Percentiles rank a stretch among this genome's conserved stretches.
Conservation (phyloP, 129 eudicot genomes). For the Escallonia herrerae region DNA sequence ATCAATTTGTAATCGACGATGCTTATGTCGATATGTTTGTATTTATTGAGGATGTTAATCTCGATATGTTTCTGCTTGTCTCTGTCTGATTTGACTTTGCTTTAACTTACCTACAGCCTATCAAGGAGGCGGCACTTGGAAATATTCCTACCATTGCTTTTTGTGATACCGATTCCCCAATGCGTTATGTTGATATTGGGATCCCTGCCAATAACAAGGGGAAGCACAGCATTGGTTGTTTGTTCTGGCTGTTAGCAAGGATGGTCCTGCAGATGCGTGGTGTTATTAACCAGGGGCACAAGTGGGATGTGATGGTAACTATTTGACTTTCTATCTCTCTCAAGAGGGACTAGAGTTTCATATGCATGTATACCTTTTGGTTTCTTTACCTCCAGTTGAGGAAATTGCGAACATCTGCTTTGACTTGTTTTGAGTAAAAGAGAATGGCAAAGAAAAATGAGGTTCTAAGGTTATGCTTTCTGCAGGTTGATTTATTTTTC, state of each 20-base stretch:
- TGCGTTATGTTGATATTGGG: conserved; percentile 84
- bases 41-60: background rate
- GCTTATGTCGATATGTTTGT: no score
- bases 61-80: background rate
- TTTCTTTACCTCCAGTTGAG: background rate
- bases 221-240: conserved; percentile 82
- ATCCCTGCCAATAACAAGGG: conserved; percentile 97
- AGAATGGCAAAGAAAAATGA: no score
- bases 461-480: background rate
- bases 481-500: conserved; percentile 83
- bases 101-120: conserved; percentile 42
- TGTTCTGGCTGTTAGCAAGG: conserved; percentile 88
- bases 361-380: background rate
- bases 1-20: no score
- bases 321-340: background rate
- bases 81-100: background rate
- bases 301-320: conserved; percentile 82
- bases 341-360: background rate
- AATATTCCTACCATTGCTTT: conserved; percentile 91
- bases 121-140: conserved; percentile 79
- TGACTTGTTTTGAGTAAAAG: background rate
- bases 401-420: background rate
- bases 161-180: conserved; percentile 88
- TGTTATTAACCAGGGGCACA: conserved; percentile 59
- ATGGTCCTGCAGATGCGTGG: conserved; percentile 91